Evolutionary conservation across 2,329 filamentous ascomycete genomes (phyloP), one percentile per base, ranked within the genome.

Genomic region (Pezicula radicicola): DNA sequence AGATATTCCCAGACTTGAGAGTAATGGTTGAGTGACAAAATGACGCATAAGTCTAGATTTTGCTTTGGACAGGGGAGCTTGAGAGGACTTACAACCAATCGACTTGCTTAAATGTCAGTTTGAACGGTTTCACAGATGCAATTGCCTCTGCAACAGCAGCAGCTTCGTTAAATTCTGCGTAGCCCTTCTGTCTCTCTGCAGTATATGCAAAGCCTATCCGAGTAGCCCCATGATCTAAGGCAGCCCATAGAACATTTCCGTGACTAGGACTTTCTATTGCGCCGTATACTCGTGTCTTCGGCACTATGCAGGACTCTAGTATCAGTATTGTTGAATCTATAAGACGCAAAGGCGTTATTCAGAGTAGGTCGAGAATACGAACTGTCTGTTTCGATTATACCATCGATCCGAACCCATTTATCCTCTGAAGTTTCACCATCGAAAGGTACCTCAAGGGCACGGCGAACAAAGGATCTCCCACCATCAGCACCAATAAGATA

Each of bases 171-270:
- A 70, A 64, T 37, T 68, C 63, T 6, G 67, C 43, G 48, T 73
- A 71, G 19, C 61, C 66, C n/a, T 63, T 66, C 6, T 67, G 67
- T 36, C 70, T 64, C 46, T 72, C 72, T 0, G 72, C 66, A 2
- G 70, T 78, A 56, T 78, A 75, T 0, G 76, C 75, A 54, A 75
- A 82, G 4, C 79, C 79, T 39, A 82, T 78, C 6, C 79, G 70
- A 0, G 76, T 79, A 0, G 72, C 74, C 3, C 76, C 77, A 51
- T 76, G 74, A 57, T 82, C 79, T 0, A 81, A 65, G 3, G 75
- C 72, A 3, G 72, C 76, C 78, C 77, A 82, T 0, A 82, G 67
- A 0, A 82, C 75, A 51, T 80, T 80, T 3, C 78, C 78, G 56
- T 81, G 77, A 0, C 74, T 76, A 0, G 70, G 70, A 21, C 69